phyloP scores from a whole-genome alignment of 495 filamentous ascomycete species.

The Daldinia grandis region DNA sequence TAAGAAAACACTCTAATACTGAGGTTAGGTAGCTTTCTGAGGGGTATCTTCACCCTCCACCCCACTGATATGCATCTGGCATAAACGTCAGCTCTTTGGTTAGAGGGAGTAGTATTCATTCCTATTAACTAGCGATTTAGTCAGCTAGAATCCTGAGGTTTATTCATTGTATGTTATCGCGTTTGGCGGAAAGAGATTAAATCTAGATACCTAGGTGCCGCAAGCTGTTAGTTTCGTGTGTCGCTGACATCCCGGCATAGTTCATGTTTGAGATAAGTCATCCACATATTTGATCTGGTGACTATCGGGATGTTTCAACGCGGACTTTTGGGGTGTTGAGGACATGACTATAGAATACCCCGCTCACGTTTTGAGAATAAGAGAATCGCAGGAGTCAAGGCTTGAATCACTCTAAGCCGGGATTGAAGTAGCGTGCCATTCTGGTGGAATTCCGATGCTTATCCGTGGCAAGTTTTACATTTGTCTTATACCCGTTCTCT shows the following conservation, averaged over 20 bases:
- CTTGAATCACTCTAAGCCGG: not conserved
- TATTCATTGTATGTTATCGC: not conserved
- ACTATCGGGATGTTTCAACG: conserved; percentile 17
- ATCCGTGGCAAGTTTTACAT: conserved; percentile 8
- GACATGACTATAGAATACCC: conserved; percentile 4
- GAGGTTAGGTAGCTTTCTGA: not conserved
- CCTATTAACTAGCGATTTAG: not conserved
- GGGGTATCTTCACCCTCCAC: not conserved
- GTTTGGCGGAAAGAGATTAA: conserved; percentile 20
- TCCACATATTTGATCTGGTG: conserved; percentile 15
- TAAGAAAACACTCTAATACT: not conserved
- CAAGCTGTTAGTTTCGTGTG: conserved; percentile 17
- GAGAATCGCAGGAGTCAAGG: conserved; percentile 10
- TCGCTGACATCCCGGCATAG: conserved; percentile 20
- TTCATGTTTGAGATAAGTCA: conserved; percentile 14
- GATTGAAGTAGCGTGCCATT: conserved; percentile 19
- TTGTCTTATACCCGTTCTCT: conserved; percentile 1
- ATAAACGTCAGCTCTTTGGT: not conserved
- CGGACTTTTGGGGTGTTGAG: not conserved
- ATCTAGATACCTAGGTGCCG: conserved; percentile 11
- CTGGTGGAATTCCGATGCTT: conserved; percentile 20
- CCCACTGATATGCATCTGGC: not conserved
- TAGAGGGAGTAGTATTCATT: not conserved
- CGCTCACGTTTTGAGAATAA: not conserved
- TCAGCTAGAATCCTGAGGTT: not conserved